Evolutionary conservation across 139 green algal species (phyloP), one percentile per base, ranked within the genome.

Genomic region (Zygnema cylindricum): DNA sequence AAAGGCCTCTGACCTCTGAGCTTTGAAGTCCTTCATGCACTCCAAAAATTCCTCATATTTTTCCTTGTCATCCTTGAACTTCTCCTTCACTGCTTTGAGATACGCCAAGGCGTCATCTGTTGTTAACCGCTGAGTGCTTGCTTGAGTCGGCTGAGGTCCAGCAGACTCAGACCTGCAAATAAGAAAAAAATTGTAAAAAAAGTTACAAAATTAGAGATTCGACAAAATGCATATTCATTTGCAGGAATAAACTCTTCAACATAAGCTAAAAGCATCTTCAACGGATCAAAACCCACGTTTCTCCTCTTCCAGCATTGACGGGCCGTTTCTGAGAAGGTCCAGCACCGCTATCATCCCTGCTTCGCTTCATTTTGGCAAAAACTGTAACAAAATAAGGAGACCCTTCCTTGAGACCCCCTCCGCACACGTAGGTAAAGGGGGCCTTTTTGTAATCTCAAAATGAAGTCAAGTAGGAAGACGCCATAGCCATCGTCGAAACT

Each of bases 21-120:
- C 94, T 88, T 99, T 99, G 95, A 99, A 99, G 88, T 99, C 95
- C 93, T 99, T 99, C 97, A 99, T 99, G 82, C 99, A 98, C 71
- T 99, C 97, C 86, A 99, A 88, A 84, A 99, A 99, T 2, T 94
- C 96, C 84, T 98, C 94, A 89, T 98, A 98, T 1, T 98, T 95
- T 23, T 95, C 92, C 78, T 96, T 97, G 69, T 95, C 89, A 83
- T 98, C 93, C 23, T 94, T 93, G 75, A 98, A 97, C n/a, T 92
- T 89, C 16, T 92, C 92, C 89, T 98, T 98, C 49, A 98, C 95
- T 32, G 96, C 93, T 7, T 95, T 90, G n/a, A 98, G 89, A 82
- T 98, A 98, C n/a, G 88, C 92, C 32, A 98, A 86, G 0, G 95
- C 95, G 87, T 98, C 95, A 79, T 94, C 91, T 23, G 95, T 96